These are phyloP conservation scores for Hymenotorrendiella dingleyae DNA, from an alignment of 2,329 filamentous ascomycete genomes.

Conservation along the genomic window DNA sequence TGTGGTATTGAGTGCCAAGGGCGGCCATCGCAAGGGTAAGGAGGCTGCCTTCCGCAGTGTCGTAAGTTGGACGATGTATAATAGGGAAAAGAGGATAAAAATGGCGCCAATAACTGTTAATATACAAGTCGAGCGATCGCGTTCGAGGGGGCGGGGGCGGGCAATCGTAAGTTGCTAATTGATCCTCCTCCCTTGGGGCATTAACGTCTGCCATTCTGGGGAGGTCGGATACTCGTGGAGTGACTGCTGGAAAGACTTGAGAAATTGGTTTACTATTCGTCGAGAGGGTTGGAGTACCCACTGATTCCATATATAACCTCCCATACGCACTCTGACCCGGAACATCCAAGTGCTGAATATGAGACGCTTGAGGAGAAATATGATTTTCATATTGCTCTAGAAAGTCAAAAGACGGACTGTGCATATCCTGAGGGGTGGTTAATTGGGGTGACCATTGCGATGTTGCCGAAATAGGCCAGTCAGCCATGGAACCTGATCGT, in stretches of 20 bases:
- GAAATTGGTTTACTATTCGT: slow-evolving; percentile 26
- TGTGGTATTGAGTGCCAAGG: slow-evolving; percentile 28
- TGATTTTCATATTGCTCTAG: slow-evolving; percentile 24
- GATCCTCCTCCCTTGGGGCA: slow-evolving; percentile 19
- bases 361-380: slow-evolving; percentile 21
- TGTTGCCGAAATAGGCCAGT: slow-evolving; percentile 21
- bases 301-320: slow-evolving; percentile 28
- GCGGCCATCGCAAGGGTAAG: slow-evolving; percentile 27
- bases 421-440: slow-evolving; percentile 21
- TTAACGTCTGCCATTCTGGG: slow-evolving; percentile 23
- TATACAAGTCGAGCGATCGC: slow-evolving; percentile 20
- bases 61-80: slow-evolving; percentile 26
- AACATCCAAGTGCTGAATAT: slow-evolving; percentile 24
- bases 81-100: slow-evolving; percentile 26
- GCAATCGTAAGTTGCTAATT: slow-evolving; percentile 15
- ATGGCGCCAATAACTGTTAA: slow-evolving; percentile 25
- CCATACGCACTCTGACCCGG: slow-evolving; percentile 22
- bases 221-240: slow-evolving; percentile 23
- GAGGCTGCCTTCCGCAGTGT: slow-evolving; percentile 16
- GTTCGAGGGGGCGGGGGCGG: slow-evolving; percentile 12
- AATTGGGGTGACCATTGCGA: slow-evolving; percentile 23
- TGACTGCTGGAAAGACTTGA: slow-evolving; percentile 28
- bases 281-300: slow-evolving; percentile 30
- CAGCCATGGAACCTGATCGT: slow-evolving; percentile 23
- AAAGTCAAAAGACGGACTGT: slow-evolving; percentile 22